Conservation (phyloP, 2,329 filamentous ascomycete species). For the Parastagonospora nodorum region DNA sequence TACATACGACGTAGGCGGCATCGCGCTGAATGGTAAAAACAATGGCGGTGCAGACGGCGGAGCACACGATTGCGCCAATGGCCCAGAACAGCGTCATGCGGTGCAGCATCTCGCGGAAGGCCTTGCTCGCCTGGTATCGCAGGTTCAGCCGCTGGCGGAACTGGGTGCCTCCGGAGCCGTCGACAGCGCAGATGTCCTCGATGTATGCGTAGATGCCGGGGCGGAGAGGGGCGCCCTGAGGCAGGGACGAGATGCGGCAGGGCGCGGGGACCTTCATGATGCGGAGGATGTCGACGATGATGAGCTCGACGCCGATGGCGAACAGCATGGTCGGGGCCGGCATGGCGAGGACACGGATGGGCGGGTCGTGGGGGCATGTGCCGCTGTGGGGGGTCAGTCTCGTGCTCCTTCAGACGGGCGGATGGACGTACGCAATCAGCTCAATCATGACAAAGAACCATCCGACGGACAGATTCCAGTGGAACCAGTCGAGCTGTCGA, state of each 20-base stretch:
- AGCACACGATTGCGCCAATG: constrained; percentile 49
- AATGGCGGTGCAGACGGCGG: constrained; percentile 50
- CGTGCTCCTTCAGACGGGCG: neutral
- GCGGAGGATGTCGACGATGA: constrained; percentile 56
- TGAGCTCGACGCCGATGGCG: constrained; percentile 57
- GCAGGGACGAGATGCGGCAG: constrained; percentile 59
- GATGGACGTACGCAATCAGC: constrained; percentile 54
- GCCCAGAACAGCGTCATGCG: constrained; percentile 60
- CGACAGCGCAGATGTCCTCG: constrained; percentile 60
- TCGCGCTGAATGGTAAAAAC: constrained; percentile 55
- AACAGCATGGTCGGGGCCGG: constrained; percentile 58
- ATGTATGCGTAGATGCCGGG: constrained; percentile 61
- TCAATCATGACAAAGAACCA: constrained; percentile 64
- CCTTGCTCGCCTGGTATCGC: constrained; percentile 59
- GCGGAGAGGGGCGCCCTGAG: constrained; percentile 56
- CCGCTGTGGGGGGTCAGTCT: constrained; percentile 40
- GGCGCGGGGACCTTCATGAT: constrained; percentile 53
- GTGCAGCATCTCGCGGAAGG: constrained; percentile 59
- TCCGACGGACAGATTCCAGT: constrained; percentile 61
- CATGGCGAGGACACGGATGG: constrained; percentile 60
- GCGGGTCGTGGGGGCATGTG: constrained; percentile 53
- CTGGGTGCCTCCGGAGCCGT: constrained; percentile 58
- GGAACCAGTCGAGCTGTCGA: constrained; percentile 60
- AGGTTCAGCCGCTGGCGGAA: constrained; percentile 58
- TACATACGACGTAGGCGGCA: constrained; percentile 54